These are phyloP conservation scores for Cyclanthera cordifolia DNA, from an alignment of 306 rosid species.

Conservation along the genomic window DNA sequence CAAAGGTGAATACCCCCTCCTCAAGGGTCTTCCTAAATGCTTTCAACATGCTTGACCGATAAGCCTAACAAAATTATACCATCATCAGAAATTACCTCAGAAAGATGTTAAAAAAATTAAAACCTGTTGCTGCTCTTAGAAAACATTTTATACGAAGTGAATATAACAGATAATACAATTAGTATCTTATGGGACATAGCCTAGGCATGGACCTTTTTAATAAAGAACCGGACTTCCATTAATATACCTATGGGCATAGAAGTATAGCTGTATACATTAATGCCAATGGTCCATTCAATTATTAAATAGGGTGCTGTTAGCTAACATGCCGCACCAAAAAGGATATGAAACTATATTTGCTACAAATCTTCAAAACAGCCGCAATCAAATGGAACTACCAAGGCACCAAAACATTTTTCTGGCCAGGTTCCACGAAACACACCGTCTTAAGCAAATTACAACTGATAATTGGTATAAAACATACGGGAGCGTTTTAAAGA, in stretches of 20 bases:
- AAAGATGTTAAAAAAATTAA: neutral
- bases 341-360: neutral
- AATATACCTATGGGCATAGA: neutral
- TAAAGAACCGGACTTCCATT: too few species aligned
- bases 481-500: neutral
- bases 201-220: too few species aligned
- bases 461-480: neutral
- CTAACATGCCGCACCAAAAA: neutral
- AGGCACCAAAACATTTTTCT: neutral
- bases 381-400: neutral
- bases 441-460: neutral
- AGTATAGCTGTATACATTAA: neutral
- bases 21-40: slow-evolving; percentile 92
- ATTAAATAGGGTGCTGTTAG: neutral
- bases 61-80: slow-evolving; percentile 43
- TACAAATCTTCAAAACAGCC: neutral
- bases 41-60: slow-evolving; percentile 90
- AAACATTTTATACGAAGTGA: neutral
- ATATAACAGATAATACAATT: neutral
- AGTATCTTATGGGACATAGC: neutral
- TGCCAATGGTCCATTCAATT: neutral
- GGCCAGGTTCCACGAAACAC: neutral
- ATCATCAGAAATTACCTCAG: neutral
- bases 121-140: neutral
- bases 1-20: slow-evolving; percentile 75